Percentiles rank a stretch among this genome's conserved stretches.
Evolutionary conservation across 1,284 basidiomycete species (phyloP).

Genomic region (Coniophora puteana): DNA sequence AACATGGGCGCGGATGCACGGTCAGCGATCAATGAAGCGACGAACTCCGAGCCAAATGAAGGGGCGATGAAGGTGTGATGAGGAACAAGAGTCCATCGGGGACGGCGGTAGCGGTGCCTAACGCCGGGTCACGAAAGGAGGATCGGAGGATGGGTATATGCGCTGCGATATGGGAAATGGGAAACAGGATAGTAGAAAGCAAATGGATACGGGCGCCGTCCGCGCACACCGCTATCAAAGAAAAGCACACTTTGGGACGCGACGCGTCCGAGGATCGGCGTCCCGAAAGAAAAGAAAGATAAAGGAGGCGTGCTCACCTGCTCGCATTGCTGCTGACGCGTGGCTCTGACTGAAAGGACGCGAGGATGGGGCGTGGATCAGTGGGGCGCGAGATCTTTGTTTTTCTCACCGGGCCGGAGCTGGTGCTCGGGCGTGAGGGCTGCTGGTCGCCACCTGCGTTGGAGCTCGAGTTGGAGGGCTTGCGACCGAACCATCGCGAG

Average conservation of each 20-base stretch:
- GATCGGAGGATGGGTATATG: constrained; percentile 19
- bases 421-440: constrained; percentile 52
- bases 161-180: constrained; percentile 1
- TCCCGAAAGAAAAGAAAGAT: background rate
- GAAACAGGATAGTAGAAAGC: constrained; percentile 5
- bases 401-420: constrained; percentile 47
- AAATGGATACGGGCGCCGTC: constrained; percentile 1
- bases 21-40: too few species aligned
- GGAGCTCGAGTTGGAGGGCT: constrained; percentile 33
- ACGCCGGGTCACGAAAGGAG: too few species aligned
- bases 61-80: too few species aligned
- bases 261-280: too few species aligned
- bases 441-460: constrained; percentile 31
- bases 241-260: constrained; percentile 1
- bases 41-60: too few species aligned
- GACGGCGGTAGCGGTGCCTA: too few species aligned
- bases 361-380: constrained; percentile 70
- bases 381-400: constrained; percentile 80
- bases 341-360: constrained; percentile 36
- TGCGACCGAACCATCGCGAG: constrained; percentile 45
- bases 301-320: constrained; percentile 38
- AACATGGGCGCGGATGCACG: too few species aligned
- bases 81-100: too few species aligned
- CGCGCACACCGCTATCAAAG: background rate
- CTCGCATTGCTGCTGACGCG: constrained; percentile 37